Conservation (phyloP, 352 stramenopile species). For the Globisporangium barbulae region DNA sequence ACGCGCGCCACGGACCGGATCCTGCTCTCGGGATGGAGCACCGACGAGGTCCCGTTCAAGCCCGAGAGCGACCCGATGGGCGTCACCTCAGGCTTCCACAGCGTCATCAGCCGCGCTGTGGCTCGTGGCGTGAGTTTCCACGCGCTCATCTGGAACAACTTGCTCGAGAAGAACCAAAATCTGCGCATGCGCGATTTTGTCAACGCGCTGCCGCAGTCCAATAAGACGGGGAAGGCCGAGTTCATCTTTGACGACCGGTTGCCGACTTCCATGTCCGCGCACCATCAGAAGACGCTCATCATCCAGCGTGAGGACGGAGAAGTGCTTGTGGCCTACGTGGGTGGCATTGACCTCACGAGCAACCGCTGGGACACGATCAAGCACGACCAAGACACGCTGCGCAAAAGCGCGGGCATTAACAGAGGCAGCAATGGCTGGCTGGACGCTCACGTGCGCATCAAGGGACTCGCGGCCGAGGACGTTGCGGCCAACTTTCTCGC, state of each 20-base stretch:
- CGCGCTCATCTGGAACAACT: conserved; percentile 62
- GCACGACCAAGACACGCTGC: conserved; percentile 42
- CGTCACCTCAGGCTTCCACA: conserved; percentile 32
- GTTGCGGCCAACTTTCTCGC: conserved; percentile 51
- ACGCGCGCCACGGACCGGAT: conserved; percentile 32
- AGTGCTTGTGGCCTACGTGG: conserved; percentile 35
- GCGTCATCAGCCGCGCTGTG: conserved; percentile 29
- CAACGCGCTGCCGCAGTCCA: conserved; percentile 30
- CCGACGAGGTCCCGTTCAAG: conserved; percentile 55
- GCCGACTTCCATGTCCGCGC: conserved; percentile 23
- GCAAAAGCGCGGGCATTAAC: conserved; percentile 26
- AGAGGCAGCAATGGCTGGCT: conserved; percentile 46
- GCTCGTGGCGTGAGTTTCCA: conserved; percentile 38
- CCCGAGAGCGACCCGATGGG: conserved; percentile 25
- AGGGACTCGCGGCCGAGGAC: conserved; percentile 42
- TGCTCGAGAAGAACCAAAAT: conserved; percentile 52
- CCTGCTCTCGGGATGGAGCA: conserved; percentile 54
- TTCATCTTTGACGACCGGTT: conserved; percentile 52
- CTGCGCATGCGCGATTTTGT: conserved; percentile 49
- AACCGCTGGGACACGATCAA: conserved; percentile 61
- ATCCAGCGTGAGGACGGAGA: conserved; percentile 1
- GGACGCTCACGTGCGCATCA: conserved; percentile 41
- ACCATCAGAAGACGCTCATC: conserved; percentile 50
- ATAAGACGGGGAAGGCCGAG: conserved; percentile 21
- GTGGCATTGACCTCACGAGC: conserved; percentile 47